These are phyloP conservation scores for Nematocida parisii DNA, from an alignment of 371 early-diverging fungal species.

Conservation along the genomic window DNA sequence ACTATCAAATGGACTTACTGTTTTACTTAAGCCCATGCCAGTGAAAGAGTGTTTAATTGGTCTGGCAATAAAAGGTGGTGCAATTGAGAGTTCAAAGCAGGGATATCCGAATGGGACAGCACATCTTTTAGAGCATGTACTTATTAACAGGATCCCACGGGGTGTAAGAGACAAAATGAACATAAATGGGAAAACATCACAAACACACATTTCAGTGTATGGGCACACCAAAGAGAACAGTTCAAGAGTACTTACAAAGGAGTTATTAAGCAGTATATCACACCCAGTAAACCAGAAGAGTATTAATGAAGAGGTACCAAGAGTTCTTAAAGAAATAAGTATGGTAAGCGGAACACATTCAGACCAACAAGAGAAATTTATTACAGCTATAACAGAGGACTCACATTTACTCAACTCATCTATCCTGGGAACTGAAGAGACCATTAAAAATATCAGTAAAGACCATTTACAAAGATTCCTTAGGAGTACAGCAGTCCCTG, in stretches of 20 bases:
- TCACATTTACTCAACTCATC: not conserved
- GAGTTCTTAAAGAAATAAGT: slow-evolving; percentile 5
- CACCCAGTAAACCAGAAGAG: not conserved
- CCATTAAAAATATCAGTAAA: not conserved
- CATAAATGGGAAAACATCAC: slow-evolving; percentile 25
- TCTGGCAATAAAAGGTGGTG: slow-evolving; percentile 32
- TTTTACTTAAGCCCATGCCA: not conserved
- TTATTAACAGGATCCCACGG: slow-evolving; percentile 5
- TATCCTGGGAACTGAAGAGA: slow-evolving; percentile 17
- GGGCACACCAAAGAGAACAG: not conserved
- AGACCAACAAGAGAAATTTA: slow-evolving; percentile 6
- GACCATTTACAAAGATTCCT: slow-evolving; percentile 4
- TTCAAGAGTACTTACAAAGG: not conserved
- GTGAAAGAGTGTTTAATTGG: slow-evolving; percentile 25
- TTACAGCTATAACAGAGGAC: not conserved
- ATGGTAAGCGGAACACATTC: not conserved
- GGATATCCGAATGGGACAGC: slow-evolving; percentile 34
- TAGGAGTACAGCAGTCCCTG: not conserved
- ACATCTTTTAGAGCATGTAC: slow-evolving; percentile 51
- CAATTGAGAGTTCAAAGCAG: not conserved
- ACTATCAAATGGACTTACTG: slow-evolving; percentile 4
- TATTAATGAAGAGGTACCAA: slow-evolving; percentile 5
- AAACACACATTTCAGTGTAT: slow-evolving; percentile 18
- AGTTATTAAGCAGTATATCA: not conserved
- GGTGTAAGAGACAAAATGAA: not conserved